phyloP scores from a whole-genome alignment of 192 early-diverging fungal genomes.

The Mortierella alpina region DNA sequence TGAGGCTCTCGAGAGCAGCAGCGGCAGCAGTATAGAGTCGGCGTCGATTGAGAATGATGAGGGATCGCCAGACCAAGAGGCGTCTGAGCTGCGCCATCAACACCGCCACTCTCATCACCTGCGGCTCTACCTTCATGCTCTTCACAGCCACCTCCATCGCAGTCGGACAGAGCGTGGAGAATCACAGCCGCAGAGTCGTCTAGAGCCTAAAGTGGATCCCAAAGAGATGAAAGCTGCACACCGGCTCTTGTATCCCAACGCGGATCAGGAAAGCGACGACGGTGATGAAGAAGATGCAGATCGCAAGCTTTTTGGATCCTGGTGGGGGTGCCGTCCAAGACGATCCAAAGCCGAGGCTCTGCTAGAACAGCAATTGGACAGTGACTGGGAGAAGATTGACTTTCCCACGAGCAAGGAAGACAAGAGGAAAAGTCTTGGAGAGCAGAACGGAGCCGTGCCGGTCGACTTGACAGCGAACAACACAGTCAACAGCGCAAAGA shows the following conservation, averaged over 20 bases:
- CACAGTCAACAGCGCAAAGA: not conserved
- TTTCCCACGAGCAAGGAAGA: conserved; percentile 22
- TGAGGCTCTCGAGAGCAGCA: not conserved
- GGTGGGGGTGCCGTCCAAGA: conserved; percentile 30
- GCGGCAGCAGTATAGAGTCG: not conserved
- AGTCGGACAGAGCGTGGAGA: not conserved
- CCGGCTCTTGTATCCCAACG: conserved; percentile 7
- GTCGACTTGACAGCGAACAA: not conserved
- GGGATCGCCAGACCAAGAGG: not conserved
- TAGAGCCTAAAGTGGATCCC: conserved; percentile 29
- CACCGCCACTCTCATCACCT: conserved; percentile 4
- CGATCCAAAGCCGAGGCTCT: not conserved
- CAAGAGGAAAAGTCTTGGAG: conserved; percentile 19
- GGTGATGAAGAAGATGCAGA: conserved; percentile 11
- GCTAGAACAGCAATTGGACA: conserved; percentile 5
- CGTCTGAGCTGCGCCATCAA: not conserved
- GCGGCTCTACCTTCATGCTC: not conserved
- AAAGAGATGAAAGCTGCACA: conserved; percentile 44
- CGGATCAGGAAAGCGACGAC: not conserved
- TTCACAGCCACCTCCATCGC: not conserved
- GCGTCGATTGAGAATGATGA: not conserved
- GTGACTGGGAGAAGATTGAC: conserved; percentile 40
- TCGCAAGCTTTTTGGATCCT: conserved; percentile 23
- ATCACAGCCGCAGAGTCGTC: not conserved
- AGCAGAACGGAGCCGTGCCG: conserved; percentile 16